These are phyloP conservation scores for Dimocarpus longan DNA, from an alignment of 345 rosid species.

Conservation along the genomic window DNA sequence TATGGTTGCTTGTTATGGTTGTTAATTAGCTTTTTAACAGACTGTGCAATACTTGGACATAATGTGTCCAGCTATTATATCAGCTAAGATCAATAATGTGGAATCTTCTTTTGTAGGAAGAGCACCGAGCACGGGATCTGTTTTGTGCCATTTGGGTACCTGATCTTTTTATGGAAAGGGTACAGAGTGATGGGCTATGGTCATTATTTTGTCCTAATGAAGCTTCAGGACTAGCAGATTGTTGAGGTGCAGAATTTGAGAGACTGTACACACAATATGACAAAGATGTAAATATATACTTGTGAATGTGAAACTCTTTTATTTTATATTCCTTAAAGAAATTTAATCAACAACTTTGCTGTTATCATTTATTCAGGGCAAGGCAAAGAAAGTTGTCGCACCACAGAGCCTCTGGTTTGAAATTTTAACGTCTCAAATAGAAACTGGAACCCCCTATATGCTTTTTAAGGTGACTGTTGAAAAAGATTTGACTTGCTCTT, in stretches of 20 bases:
- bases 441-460: conserved; percentile 98
- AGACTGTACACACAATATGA: conserved; percentile 61
- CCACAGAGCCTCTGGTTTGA: conserved; percentile 92
- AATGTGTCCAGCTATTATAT: neutral
- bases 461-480: conserved; percentile 67
- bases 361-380: conserved; percentile 48
- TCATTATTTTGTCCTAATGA: conserved; percentile 86
- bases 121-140: conserved; percentile 79
- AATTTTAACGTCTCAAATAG: conserved; percentile 81
- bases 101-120: conserved; percentile 50
- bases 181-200: conserved; percentile 70
- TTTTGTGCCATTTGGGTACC: conserved; percentile 91
- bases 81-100: neutral
- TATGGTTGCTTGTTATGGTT: neutral
- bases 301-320: neutral
- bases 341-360: neutral
- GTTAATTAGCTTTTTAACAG: neutral
- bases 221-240: conserved; percentile 81
- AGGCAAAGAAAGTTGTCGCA: conserved; percentile 82
- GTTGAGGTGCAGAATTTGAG: conserved; percentile 87
- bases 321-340: neutral
- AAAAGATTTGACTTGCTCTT: neutral
- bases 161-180: conserved; percentile 92
- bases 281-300: conserved; percentile 43
- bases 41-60: neutral